A percentile compares a stretch with the other conserved stretches of the same genome.
These are phyloP conservation scores for Pseudovirgaria hyperparasitica DNA, from an alignment of 2,329 filamentous ascomycete genomes.

Conservation along the genomic window DNA sequence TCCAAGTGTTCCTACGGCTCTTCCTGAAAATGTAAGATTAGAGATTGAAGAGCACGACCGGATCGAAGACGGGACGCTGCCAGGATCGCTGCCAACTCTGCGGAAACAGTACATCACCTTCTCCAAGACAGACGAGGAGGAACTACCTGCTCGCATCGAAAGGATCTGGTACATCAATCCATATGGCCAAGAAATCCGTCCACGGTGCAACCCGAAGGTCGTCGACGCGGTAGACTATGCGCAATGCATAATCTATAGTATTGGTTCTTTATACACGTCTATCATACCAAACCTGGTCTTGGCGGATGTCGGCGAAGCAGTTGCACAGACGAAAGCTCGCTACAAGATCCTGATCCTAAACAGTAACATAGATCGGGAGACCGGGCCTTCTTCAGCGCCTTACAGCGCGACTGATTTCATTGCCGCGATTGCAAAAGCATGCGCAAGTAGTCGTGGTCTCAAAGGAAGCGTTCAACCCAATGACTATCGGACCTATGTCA, in stretches of 20 bases:
- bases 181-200: slow-evolving; percentile 90
- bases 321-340: slow-evolving; percentile 40
- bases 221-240: slow-evolving; percentile 52
- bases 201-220: slow-evolving; percentile 70
- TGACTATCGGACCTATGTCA: slow-evolving; percentile 59
- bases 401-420: slow-evolving; percentile 75
- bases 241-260: slow-evolving; percentile 71
- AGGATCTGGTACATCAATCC: slow-evolving; percentile 97
- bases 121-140: slow-evolving; percentile 58
- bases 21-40: no score
- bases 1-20: slow-evolving; percentile 52
- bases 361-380: slow-evolving; percentile 73
- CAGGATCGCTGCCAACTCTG: slow-evolving; percentile 67
- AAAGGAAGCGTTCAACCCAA: slow-evolving; percentile 10
- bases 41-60: slow-evolving; percentile 46
- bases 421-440: slow-evolving; percentile 59
- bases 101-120: slow-evolving; percentile 73
- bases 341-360: slow-evolving; percentile 80
- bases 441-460: slow-evolving; percentile 43
- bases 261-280: slow-evolving; percentile 87
- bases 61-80: slow-evolving; percentile 69
- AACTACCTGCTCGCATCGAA: slow-evolving; percentile 64
- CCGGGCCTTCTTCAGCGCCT: slow-evolving; percentile 51
- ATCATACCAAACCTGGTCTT: slow-evolving; percentile 74
- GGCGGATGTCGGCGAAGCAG: slow-evolving; percentile 56